Evolutionary conservation across 805 yeast genomes (phyloP), one percentile per base, ranked within the genome.

Genomic region (Babjeviella inositovora): DNA sequence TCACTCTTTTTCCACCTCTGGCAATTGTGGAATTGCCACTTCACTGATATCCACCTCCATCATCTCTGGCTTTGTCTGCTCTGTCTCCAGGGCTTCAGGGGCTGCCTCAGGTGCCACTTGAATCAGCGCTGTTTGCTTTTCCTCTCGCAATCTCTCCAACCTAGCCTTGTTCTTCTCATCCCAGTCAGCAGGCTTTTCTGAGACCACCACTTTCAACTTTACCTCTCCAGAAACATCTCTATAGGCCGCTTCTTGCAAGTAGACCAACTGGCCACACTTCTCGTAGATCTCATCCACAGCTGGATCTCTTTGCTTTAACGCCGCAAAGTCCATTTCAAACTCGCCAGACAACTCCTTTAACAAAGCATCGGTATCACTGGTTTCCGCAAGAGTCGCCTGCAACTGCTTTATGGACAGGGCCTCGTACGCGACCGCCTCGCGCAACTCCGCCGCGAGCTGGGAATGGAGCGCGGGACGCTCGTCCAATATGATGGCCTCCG

Each of bases 201-300:
- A n/a, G 18, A 16, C 18, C 18, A 8, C 18, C 18, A 16, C 18
- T n/a, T 16, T 16, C 18, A 16, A 16, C 18, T 16, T 16, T n/a
- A 16, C 18, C 18, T 16, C n/a, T 8, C n/a, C 18, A 8, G 8
- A 8, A 8, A 16, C 18, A 8, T n/a, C n/a, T n/a, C 8, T n/a
- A 16, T 16, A 16, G 18, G n/a, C 8, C n/a, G 8, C 18, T n/a
- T 16, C n/a, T 8, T 16, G 8, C 8, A 8, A 16, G n/a, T 16
- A 16, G n/a, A 16, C 18, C 18, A 16, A 8, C 8, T 16, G 9
- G 18, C n/a, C 18, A n/a, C 8, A 16, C 8, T 16, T 8, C 9
- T 16, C 18, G 18, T 16, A 16, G n/a, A 8, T 8, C n/a, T 16
- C 18, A 8, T 16, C 18, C 18, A 8, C 18, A 8, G 18, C 8